Evolutionary conservation across 2,329 filamentous ascomycete species (phyloP).

Genomic region (Fusarium sp.): DNA sequence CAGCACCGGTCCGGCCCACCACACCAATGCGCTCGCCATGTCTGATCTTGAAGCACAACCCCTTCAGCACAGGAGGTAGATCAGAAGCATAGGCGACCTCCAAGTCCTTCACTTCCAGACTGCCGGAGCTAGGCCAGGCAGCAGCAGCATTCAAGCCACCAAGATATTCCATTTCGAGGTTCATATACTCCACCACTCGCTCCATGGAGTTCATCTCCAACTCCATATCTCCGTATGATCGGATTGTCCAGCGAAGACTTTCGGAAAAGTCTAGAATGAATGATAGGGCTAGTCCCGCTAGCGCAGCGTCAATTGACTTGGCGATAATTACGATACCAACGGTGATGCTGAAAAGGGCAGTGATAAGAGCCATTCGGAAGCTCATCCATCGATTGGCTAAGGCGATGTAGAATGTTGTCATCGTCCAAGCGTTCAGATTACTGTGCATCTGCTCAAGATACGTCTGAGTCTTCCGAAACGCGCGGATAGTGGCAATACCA

Average conservation of each 20-base stretch:
- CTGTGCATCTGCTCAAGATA: conserved; percentile 77
- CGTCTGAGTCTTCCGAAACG: conserved; percentile 73
- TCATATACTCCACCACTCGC: conserved; percentile 79
- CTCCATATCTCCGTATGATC: conserved; percentile 76
- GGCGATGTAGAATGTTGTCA: conserved; percentile 74
- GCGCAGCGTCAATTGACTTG: conserved; percentile 71
- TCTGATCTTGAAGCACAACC: conserved; percentile 72
- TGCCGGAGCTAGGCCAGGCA: conserved; percentile 78
- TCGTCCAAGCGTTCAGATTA: conserved; percentile 74
- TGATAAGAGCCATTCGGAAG: conserved; percentile 75
- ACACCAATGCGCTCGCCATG: conserved; percentile 76
- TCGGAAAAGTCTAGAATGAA: conserved; percentile 77
- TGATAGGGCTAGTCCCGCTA: conserved; percentile 79
- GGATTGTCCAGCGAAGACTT: conserved; percentile 72
- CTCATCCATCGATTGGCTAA: conserved; percentile 81
- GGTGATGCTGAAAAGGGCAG: conserved; percentile 72
- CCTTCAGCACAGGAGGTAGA: conserved; percentile 75
- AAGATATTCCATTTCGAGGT: conserved; percentile 74
- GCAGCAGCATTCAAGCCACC: conserved; percentile 71
- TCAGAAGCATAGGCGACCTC: conserved; percentile 77
- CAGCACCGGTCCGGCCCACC: conserved; percentile 80
- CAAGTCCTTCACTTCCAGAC: conserved; percentile 76
- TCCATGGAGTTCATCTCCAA: conserved; percentile 83
- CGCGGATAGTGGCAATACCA: conserved; percentile 79
- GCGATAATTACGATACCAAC: conserved; percentile 72